Conservation (phyloP, 345 rosid genomes). For the Noccaea bulbosa region DNA sequence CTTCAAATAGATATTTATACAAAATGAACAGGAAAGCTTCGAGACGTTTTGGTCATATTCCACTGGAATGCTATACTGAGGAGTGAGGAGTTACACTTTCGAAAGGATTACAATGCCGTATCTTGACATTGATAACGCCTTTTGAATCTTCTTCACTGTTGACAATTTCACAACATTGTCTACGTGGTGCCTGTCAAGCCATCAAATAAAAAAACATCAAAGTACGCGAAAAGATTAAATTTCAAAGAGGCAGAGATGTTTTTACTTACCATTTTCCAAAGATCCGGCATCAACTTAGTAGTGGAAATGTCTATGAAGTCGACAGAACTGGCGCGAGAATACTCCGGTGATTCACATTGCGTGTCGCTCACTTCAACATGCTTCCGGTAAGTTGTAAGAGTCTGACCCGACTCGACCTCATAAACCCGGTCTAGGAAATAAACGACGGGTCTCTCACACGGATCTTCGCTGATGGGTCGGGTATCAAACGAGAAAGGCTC, state of each 20-base stretch:
- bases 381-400: conserved; percentile 60
- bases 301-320: conserved; percentile 53
- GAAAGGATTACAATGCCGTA: conserved; percentile 59
- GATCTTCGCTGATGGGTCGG: conserved; percentile 53
- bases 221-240: background rate
- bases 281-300: conserved; percentile 47
- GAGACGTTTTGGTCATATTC: background rate
- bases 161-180: conserved; percentile 45
- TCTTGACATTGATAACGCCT: conserved; percentile 49
- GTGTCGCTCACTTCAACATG: conserved; percentile 40
- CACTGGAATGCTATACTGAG: conserved; percentile 6
- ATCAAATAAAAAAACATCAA: background rate
- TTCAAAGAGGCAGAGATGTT: background rate
- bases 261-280: conserved; percentile 67
- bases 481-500: conserved; percentile 81
- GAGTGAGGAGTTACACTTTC: conserved; percentile 72
- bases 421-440: conserved; percentile 65
- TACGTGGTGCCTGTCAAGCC: conserved; percentile 68
- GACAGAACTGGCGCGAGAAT: conserved; percentile 47
- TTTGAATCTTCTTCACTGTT: conserved; percentile 37
- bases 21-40: background rate
- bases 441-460: conserved; percentile 66
- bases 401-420: conserved; percentile 40
- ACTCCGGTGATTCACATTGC: conserved; percentile 48
- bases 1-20: background rate